Conservation (phyloP, 2,329 filamentous ascomycete genomes). For the Claviceps africana region DNA sequence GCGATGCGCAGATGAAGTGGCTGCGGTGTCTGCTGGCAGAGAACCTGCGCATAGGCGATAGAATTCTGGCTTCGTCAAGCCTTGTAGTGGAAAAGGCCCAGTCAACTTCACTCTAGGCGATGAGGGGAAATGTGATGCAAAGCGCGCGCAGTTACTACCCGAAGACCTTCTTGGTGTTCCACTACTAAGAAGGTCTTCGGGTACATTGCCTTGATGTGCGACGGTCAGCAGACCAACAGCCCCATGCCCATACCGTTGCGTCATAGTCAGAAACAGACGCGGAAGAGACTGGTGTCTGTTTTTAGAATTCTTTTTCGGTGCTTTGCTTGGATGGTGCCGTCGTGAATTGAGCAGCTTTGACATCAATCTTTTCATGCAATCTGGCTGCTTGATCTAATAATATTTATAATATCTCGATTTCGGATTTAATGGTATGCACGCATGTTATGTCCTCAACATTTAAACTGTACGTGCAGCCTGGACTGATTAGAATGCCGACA, state of each 20-base stretch:
- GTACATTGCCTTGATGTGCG: background rate
- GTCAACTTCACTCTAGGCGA: too few species aligned
- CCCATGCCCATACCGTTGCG: background rate
- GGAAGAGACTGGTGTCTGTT: background rate
- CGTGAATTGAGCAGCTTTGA: background rate
- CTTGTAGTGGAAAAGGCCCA: too few species aligned
- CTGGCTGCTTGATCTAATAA: too few species aligned
- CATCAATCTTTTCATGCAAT: background rate
- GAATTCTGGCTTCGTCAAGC: background rate
- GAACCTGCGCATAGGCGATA: too few species aligned
- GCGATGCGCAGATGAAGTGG: background rate
- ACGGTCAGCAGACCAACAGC: background rate
- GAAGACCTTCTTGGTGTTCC: too few species aligned
- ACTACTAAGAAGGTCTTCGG: too few species aligned
- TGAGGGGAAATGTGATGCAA: background rate
- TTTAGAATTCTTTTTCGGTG: background rate
- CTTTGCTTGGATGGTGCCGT: background rate
- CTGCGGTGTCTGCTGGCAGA: background rate
- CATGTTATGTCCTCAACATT: too few species aligned
- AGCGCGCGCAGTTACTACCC: background rate
- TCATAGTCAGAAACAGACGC: background rate
- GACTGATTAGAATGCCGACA: too few species aligned
- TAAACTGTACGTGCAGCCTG: too few species aligned
- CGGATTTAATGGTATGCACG: too few species aligned
- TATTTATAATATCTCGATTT: too few species aligned